Evolutionary conservation across 257 asterid genomes (phyloP), one percentile per base, ranked within the genome.

Genomic region (Schizonepeta tenuifolia): DNA sequence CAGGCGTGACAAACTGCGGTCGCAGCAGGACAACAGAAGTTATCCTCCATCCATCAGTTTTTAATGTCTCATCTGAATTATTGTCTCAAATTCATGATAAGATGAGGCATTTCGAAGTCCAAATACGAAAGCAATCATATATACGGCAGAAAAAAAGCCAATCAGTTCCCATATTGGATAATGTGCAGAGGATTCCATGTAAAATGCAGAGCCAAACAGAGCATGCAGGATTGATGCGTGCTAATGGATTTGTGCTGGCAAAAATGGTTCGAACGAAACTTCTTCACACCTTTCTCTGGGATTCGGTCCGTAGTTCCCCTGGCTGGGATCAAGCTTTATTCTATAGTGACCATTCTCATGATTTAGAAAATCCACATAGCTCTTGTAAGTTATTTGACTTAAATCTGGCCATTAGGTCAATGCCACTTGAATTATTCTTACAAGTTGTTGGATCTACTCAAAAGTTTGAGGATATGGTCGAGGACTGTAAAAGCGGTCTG

Each of bases 181-280:
- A 81, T 74, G 87, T 94, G 75, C 83, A 87, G 75, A 94, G 98
- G 79, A 87, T 83, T 70, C 87, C 87, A 31, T 72, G 55, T 55
- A 76, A 54, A 65, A 54, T 57, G 61, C 86, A 76, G 36, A 62
- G 43, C 81, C 96, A 85, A 79, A 76, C 88, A 69, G 95, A 79
- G 67, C 75, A 71, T 71, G 78, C 85, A 28, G 95, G 82, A 79
- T 80, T 77, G 73, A 85, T 86, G 95, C 96, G 89, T 51, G 77
- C 88, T 51, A 94, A 89, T 78, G 98, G 97, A 33, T 88, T 80
- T 79, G 90, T 91, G 59, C 79, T 59, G 65, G 93, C 95, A 76
- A 94, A 85, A 88, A 87, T 94, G 95, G 92, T 91, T 56, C 84
- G 96, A 59, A 72, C 96, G 58, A 91, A 86, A 91, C 91, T 94